These are phyloP conservation scores for Holtermanniella nyarrowii DNA, from an alignment of 768 basidiomycete genomes.

Conservation along the genomic window DNA sequence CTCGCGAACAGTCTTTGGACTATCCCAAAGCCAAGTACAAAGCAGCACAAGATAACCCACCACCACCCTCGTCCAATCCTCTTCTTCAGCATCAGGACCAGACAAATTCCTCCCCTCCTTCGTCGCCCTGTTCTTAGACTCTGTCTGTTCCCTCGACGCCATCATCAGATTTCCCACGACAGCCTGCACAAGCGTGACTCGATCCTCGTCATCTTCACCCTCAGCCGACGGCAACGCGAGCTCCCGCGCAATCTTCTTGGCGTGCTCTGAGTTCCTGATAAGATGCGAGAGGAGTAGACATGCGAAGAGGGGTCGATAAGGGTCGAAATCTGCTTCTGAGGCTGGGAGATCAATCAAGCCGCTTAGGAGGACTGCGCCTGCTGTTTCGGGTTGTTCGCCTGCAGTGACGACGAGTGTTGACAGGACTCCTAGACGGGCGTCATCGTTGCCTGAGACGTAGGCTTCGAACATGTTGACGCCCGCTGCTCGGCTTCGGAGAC, in stretches of 20 bases:
- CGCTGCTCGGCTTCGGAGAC: slow-evolving; percentile 60
- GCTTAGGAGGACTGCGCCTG: slow-evolving; percentile 42
- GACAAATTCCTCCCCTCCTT: slow-evolving; percentile 43
- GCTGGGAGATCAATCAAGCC: slow-evolving; percentile 40
- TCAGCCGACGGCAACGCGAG: slow-evolving; percentile 35
- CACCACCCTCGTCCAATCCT: slow-evolving; percentile 85
- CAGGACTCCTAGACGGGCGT: slow-evolving; percentile 41
- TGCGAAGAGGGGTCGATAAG: slow-evolving; percentile 39
- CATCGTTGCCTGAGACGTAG: slow-evolving; percentile 42
- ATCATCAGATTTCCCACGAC: slow-evolving; percentile 83
- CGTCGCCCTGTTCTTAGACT: slow-evolving; percentile 48
- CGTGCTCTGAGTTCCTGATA: slow-evolving; percentile 43
- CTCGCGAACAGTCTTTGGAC: slow-evolving; percentile 72
- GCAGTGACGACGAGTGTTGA: slow-evolving; percentile 32
- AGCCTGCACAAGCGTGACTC: slow-evolving; percentile 66
- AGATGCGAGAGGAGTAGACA: slow-evolving; percentile 40
- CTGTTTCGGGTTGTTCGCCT: slow-evolving; percentile 22
- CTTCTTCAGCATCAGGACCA: slow-evolving; percentile 48
- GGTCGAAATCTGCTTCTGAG: slow-evolving; percentile 27
- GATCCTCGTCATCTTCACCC: slow-evolving; percentile 43
- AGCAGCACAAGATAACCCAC: slow-evolving; percentile 74
- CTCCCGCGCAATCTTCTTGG: slow-evolving; percentile 43
- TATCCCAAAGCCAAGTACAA: slow-evolving; percentile 94
- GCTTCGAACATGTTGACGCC: slow-evolving; percentile 70
- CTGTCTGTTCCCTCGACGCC: slow-evolving; percentile 55